Base-by-base conservation (phyloP, 805 yeast genomes). In the Metschnikowia shivogae region DNA sequence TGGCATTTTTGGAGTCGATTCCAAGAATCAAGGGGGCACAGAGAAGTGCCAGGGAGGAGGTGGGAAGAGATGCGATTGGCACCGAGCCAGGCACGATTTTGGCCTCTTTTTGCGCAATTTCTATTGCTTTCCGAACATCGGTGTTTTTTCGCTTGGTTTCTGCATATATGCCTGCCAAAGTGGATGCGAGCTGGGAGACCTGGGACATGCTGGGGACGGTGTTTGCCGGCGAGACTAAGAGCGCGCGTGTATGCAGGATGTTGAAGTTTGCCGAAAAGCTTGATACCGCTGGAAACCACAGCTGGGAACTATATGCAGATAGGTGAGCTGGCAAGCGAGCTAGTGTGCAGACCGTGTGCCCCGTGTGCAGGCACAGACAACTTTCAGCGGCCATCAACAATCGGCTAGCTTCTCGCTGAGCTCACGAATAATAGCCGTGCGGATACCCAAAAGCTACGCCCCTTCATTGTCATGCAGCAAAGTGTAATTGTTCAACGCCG, bases 1-100 rank as follows among this genome's bases (percentile, higher is more conserved):
- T 88, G 7, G 86, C 82, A 62, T 85, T 88, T 40, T 86, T 77
- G 0, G 92, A 76, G 9, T 81, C 76, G 54, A 95, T 84, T 0
- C 95, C 82, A 39, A 82, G 61, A 10, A 86, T 60, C 47, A 88
- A 82, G 0, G 97, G 97, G 3, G 72, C 65, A 29, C 43, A 44
- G 56, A 54, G 34, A 54, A 60, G 42, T 52, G 67, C 2, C 66
- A 52, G 49, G 36, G 34, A 33, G 45, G 71, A 67, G 39, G 80
- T 86, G 14, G 79, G 55, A 2, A 77, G 73, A 60, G 56, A 34
- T 22, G 48, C 28, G 40, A 41, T 32, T n/a, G 30, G 39, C 3
- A 34, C 35, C 8, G 27, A 33, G 7, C 31, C 22, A 28, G 38
- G 41, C 26, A 43, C 46, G 42, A 37, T 47, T 30, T 50, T 51